A percentile compares a stretch with the other conserved stretches of the same genome.
Evolutionary conservation across 2,329 filamentous ascomycete species (phyloP).

Genomic region (Dactylonectria estremocensis): DNA sequence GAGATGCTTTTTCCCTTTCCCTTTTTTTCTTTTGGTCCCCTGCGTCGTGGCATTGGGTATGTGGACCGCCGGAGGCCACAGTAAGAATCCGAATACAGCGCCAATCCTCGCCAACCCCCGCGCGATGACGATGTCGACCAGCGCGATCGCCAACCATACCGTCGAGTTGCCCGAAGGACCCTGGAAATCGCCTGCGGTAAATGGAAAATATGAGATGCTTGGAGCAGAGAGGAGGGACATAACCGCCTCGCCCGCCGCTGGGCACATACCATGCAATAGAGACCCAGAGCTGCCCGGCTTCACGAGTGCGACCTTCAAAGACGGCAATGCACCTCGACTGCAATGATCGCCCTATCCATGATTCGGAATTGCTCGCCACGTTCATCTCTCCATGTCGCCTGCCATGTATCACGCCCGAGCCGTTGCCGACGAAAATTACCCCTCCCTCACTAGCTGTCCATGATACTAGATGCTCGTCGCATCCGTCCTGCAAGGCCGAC

Average conservation of each 20-base stretch:
- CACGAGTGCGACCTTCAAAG: slow-evolving; percentile 7
- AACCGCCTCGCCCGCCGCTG: slow-evolving; percentile 13
- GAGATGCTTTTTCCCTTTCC: slow-evolving; percentile 33
- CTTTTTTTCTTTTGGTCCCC: slow-evolving; percentile 36
- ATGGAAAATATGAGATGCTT: background rate
- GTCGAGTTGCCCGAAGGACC: slow-evolving; percentile 1
- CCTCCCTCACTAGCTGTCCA: too few relatives aligned
- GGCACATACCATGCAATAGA: slow-evolving; percentile 11
- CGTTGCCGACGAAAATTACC: too few relatives aligned
- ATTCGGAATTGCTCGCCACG: background rate
- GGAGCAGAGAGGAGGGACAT: background rate
- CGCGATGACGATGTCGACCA: slow-evolving; percentile 21
- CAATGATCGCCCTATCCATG: background rate
- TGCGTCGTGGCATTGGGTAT: slow-evolving; percentile 42
- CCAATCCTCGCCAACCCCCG: slow-evolving; percentile 22
- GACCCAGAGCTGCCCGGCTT: slow-evolving; percentile 10
- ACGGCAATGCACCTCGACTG: slow-evolving; percentile 4
- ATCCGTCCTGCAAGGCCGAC: too few relatives aligned
- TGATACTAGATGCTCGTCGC: too few relatives aligned
- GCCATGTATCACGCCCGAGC: too few relatives aligned
- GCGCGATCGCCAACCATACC: slow-evolving; percentile 11
- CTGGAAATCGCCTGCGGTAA: slow-evolving; percentile 1
- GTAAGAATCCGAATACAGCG: slow-evolving; percentile 23
- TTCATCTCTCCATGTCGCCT: too few relatives aligned
- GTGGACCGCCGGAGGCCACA: slow-evolving; percentile 18